Conservation (phyloP, 1,139 yeast species). For the Taiozyma sp. region DNA sequence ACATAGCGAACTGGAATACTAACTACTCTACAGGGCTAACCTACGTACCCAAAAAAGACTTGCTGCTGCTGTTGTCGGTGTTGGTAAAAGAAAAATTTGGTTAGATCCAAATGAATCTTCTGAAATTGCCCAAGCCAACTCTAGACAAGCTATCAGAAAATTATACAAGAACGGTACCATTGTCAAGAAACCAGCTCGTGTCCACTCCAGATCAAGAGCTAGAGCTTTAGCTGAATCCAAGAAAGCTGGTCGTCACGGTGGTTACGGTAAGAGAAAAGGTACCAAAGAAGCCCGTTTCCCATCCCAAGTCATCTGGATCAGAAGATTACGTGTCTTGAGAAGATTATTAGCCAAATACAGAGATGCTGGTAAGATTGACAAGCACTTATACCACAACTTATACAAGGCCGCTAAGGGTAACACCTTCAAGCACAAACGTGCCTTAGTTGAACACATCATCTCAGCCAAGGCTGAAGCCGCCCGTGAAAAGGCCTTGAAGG, state of each 20-base stretch:
- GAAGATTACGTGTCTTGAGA: constrained; percentile 99
- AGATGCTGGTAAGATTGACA: constrained; percentile 99
- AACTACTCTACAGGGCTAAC: constrained; percentile 70
- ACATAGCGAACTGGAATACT: constrained; percentile 6
- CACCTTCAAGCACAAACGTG: constrained; percentile 99
- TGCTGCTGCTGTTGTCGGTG: constrained; percentile 99
- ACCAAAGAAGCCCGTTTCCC: constrained; percentile 99
- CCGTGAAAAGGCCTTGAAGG: constrained; percentile 98
- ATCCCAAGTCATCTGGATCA: constrained; percentile 97
- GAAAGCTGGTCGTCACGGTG: constrained; percentile 99
- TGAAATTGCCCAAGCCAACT: constrained; percentile 97
- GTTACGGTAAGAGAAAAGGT: constrained; percentile 99
- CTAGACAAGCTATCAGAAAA: constrained; percentile 98
- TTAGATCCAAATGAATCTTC: constrained; percentile 97
- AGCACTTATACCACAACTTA: constrained; percentile 96
- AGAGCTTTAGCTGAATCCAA: constrained; percentile 97
- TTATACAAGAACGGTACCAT: constrained; percentile 97
- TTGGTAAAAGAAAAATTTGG: constrained; percentile 99
- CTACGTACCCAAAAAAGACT: constrained; percentile 99
- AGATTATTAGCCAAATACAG: constrained; percentile 98
- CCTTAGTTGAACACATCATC: constrained; percentile 98
- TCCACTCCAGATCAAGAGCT: constrained; percentile 98
- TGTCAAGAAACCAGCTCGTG: constrained; percentile 95
- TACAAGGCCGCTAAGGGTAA: constrained; percentile 99
- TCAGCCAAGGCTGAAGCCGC: constrained; percentile 99